phyloP scores from a whole-genome alignment of 106 monocot species.

The Acorus calamus region DNA sequence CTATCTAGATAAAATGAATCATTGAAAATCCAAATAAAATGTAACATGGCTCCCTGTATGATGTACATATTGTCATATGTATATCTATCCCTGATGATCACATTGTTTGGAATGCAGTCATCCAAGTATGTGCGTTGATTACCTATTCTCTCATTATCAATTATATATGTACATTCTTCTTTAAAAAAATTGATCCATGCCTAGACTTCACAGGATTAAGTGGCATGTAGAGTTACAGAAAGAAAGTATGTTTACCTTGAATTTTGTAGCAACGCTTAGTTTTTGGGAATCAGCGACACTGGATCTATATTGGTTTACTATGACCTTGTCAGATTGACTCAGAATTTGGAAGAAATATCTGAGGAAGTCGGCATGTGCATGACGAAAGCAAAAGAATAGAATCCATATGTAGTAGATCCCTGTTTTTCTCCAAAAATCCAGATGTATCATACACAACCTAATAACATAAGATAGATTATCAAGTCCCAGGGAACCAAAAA shows the following conservation, averaged over 20 bases:
- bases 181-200: no score
- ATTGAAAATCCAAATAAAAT: no score
- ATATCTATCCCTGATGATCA: no score
- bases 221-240: no score
- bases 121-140: no score
- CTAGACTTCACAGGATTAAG: no score
- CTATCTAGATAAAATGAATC: no score
- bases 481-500: background rate
- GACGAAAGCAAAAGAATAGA: constrained; percentile 80
- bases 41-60: no score
- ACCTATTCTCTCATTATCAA: no score
- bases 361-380: constrained; percentile 71
- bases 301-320: constrained; percentile 32
- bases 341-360: constrained; percentile 81
- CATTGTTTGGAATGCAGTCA: no score
- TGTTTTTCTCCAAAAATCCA: constrained; percentile 94
- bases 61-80: no score
- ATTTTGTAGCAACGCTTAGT: constrained; percentile 88
- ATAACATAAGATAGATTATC: constrained; percentile 7
- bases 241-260: constrained; percentile 45
- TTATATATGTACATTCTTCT: no score
- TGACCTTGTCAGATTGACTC: constrained; percentile 29
- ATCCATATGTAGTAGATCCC: constrained; percentile 84
- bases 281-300: constrained; percentile 76
- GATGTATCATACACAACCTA: constrained; percentile 84